Base-by-base conservation (phyloP, 2,329 filamentous ascomycete genomes). In the Aspergillus sp. region DNA sequence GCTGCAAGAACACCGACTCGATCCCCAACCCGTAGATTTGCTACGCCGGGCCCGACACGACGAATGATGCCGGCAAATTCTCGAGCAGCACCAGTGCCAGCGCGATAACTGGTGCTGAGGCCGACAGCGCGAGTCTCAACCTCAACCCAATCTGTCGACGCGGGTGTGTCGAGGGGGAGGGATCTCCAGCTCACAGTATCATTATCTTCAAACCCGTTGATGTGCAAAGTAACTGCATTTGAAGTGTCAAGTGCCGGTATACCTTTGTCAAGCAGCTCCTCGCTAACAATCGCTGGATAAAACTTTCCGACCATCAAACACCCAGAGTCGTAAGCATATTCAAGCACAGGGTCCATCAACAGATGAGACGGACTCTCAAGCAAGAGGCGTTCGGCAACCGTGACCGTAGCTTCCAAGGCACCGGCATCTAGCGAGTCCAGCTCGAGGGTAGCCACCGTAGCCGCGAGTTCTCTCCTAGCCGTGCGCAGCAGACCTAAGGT, bases 401-500 rank as follows among this genome's bases (percentile, higher is more conserved):
- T 30, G 4, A 31, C 17, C 7, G 43, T 30, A 13, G 46, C 19
- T 0, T 38, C 7, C 9, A 43, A 30, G 11, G 45, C 45, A 7
- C 38, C 41, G 7, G 13, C n/a, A 17, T 28, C 23, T 2, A 50
- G 3, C 0, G 31, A 3, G 28, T 57, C 54, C 4, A 57, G 5
- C 15, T 57, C 54, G 3, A 57, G 15, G 6, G 54, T 57, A 11
- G 54, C 54, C 0, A 57, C 23, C n/a, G 46, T 50, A 13, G 41
- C 25, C 13, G 30, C 54, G 41, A 71, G 43, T 59, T 79, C 76
- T 0, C 64, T 57, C 0, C 75, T 71, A 7, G 75, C 63, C 0
- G 69, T 69, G 3, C 76, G 65, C 3, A 72, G 66, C 1, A 72
- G 30, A 7, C 76, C 76, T 6, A 72, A 43, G 5, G 71, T 64